Evolutionary conservation across 805 yeast genomes (phyloP).

Genomic region (Saccharomycopsis sp.): DNA sequence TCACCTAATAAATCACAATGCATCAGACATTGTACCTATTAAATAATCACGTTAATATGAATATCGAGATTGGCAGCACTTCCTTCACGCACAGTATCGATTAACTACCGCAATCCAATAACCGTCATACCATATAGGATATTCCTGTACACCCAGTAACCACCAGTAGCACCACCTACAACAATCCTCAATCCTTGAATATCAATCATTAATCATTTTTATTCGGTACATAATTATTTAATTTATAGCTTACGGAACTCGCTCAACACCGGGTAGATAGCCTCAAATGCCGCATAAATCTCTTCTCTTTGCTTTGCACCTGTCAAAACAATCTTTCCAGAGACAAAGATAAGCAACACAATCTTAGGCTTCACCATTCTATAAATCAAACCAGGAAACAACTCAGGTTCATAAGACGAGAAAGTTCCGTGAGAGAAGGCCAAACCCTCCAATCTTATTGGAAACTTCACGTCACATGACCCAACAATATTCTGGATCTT

Average conservation of each 20-base stretch:
- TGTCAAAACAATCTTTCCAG: constrained; percentile 94
- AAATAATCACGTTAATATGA: no score
- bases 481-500: constrained; percentile 98
- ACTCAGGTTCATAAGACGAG: constrained; percentile 96
- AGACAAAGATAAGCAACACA: constrained; percentile 89
- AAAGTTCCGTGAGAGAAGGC: constrained; percentile 98
- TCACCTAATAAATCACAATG: no score
- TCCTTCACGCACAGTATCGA: no score
- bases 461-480: constrained; percentile 97
- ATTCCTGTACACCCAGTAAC: no score
- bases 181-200: no score
- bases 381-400: constrained; percentile 96
- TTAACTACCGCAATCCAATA: no score
- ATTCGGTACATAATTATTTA: no score
- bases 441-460: constrained; percentile 92
- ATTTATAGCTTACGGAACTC: constrained; percentile 79
- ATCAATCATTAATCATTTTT: no score
- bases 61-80: no score
- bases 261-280: constrained; percentile 95
- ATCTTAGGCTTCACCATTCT: constrained; percentile 99
- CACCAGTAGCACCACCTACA: no score
- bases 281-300: constrained; percentile 96
- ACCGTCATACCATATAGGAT: no score
- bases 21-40: no score
- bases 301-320: constrained; percentile 99